Percentiles rank a stretch among this genome's conserved stretches.
phyloP scores from a whole-genome alignment of 129 eudicot genomes.

The Sambucus nigra region DNA sequence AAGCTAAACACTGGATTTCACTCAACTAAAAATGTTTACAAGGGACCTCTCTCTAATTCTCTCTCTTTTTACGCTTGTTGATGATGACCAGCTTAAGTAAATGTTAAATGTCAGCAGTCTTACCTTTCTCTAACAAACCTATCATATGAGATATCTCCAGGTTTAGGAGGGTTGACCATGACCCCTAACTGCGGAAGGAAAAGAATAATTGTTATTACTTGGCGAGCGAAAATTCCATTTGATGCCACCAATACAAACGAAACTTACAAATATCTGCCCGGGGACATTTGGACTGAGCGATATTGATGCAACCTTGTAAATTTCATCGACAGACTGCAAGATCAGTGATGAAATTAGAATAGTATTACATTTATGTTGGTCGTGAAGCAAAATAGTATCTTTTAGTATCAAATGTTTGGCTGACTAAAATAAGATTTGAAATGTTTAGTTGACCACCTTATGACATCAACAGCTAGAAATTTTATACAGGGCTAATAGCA shows the following conservation, averaged over 20 bases:
- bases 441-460: background rate
- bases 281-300: constrained; percentile 96
- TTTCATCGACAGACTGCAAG: constrained; percentile 95
- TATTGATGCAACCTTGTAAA: constrained; percentile 92
- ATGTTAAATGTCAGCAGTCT: constrained; percentile 5
- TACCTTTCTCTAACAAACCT: constrained; percentile 79
- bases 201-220: constrained; percentile 1
- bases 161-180: constrained; percentile 95
- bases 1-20: too few relatives aligned
- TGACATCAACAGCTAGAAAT: background rate
- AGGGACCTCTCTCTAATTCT: too few relatives aligned
- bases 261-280: constrained; percentile 92
- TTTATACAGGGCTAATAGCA: too few relatives aligned
- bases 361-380: background rate
- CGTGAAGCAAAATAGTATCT: too few relatives aligned
- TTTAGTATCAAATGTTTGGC: too few relatives aligned
- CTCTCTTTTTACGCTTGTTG: too few relatives aligned
- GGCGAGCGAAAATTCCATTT: background rate
- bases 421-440: too few relatives aligned
- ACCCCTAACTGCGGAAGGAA: constrained; percentile 54
- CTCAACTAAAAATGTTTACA: too few relatives aligned
- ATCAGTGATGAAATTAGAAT: background rate
- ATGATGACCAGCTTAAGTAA: background rate
- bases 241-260: background rate
- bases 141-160: constrained; percentile 90